Evolutionary conservation across 73 alveolate species (phyloP).

Genomic region (Blepharisma japonicum): DNA sequence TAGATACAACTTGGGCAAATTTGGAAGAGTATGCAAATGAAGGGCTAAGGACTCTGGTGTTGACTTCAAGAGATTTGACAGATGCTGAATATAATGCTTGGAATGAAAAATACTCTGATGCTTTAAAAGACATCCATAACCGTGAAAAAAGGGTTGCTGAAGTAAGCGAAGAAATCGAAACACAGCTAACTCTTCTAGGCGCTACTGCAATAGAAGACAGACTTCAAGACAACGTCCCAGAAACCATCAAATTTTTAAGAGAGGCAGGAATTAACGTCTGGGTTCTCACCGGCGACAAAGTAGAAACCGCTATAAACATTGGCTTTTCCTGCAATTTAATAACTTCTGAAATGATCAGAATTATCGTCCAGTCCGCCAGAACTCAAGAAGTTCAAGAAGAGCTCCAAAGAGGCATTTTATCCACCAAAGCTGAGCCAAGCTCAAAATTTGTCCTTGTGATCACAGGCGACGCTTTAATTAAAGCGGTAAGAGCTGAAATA

Average conservation of each 20-base stretch:
- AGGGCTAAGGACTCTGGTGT: conserved; percentile 81
- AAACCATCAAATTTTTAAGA: conserved; percentile 49
- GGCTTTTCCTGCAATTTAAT: conserved; percentile 70
- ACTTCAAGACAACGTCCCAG: conserved; percentile 82
- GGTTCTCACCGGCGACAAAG: conserved; percentile 95
- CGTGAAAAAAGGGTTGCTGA: conserved; percentile 73
- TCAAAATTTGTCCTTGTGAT: conserved; percentile 45
- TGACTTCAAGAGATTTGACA: conserved; percentile 69
- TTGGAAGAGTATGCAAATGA: conserved; percentile 33
- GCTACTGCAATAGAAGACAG: conserved; percentile 97
- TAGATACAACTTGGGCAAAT: neutral
- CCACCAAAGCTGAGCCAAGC: conserved; percentile 31
- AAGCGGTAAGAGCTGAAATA: conserved; percentile 51
- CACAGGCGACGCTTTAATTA: conserved; percentile 79
- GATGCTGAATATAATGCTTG: conserved; percentile 59
- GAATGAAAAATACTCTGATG: conserved; percentile 70
- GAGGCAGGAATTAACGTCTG: conserved; percentile 74
- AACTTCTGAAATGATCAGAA: neutral
- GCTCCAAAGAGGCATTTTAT: conserved; percentile 21
- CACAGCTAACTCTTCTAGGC: conserved; percentile 75
- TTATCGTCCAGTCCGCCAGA: conserved; percentile 30
- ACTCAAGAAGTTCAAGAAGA: conserved; percentile 4
- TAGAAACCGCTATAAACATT: conserved; percentile 86
- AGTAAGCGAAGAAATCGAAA: conserved; percentile 77
- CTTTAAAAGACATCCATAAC: conserved; percentile 61